Evolutionary conservation across 2,329 filamentous ascomycete species (phyloP), one percentile per base, ranked within the genome.

Genomic region (Dactylellina leptospora): DNA sequence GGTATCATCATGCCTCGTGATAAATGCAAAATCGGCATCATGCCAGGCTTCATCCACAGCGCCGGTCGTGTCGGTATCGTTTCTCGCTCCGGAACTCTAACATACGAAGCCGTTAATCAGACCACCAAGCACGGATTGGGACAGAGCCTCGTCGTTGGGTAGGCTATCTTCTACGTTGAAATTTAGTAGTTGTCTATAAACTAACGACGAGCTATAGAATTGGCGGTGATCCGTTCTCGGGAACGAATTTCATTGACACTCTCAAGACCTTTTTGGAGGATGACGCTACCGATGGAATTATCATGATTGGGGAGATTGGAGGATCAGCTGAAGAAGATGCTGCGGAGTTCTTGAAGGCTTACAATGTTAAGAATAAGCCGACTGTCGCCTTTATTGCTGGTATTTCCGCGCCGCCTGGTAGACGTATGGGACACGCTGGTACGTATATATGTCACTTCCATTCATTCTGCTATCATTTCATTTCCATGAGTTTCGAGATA

Each of bases 1-100:
- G 95, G 93, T 81, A 93, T 97, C 83, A 97, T 97, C 82, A 93
- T 63, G 44, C 78, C 88, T 83, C 95, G 93, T 78, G 69, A 73
- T 2, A 93, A 96, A 87, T 99, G 95, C 88, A 99, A 99, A 86
- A 97, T 99, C 80, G 95, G 95, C 80, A 99, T 99, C 84, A 97
- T 99, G 95, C 92, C 95, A 76, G 95, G 95, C 79, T 97, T 97
- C 86, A 97, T 99, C 84, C 95, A 99, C 88, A 97, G 97, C 88
- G 92, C 93, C 82, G 95, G 95, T 78, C 93, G 95, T 81, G 93
- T 99, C 80, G 95, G 95, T 80, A 97, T 99, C 82, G 95, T 99
- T 82, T 97, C 93, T 78, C 91, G 95, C 78, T 97, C 95, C 79
- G 95, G 95, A 79, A 99, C 95, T 77, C 88, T 99, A 75, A 99